Conservation (phyloP, 306 rosid species). For the Mimosa bimucronata region DNA sequence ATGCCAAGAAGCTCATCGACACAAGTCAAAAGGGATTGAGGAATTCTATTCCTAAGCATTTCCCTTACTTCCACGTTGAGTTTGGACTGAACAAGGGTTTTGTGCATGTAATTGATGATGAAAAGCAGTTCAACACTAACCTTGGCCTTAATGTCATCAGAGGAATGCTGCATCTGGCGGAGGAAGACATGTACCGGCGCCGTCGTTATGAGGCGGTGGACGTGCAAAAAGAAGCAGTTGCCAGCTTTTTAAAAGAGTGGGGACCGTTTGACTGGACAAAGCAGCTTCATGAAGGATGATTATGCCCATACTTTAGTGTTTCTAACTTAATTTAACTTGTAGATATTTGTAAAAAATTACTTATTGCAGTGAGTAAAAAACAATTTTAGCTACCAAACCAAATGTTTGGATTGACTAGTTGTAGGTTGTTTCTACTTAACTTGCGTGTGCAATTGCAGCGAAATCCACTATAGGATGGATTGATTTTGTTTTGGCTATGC, state of each 20-base stretch:
- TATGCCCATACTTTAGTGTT: background rate
- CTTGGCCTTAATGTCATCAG: constrained; percentile 82
- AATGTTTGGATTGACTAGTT: no score
- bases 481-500: background rate
- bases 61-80: constrained; percentile 77
- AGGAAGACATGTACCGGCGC: constrained; percentile 84
- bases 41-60: constrained; percentile 74
- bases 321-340: background rate
- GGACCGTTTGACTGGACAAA: constrained; percentile 83
- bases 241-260: constrained; percentile 68
- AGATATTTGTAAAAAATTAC: background rate
- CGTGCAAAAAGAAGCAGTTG: constrained; percentile 75
- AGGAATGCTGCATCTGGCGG: constrained; percentile 76
- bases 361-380: background rate
- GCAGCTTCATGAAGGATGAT: constrained; percentile 53
- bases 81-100: background rate
- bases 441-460: background rate
- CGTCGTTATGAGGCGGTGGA: constrained; percentile 54
- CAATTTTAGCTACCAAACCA: no score
- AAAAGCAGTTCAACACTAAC: constrained; percentile 63
- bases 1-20: constrained; percentile 83
- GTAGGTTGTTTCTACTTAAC: no score
- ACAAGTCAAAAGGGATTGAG: constrained; percentile 81
- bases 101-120: constrained; percentile 62
- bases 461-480: no score